Evolutionary conservation across 2,329 filamentous ascomycete species (phyloP).

Genomic region (Hymenoscyphus infarciens): DNA sequence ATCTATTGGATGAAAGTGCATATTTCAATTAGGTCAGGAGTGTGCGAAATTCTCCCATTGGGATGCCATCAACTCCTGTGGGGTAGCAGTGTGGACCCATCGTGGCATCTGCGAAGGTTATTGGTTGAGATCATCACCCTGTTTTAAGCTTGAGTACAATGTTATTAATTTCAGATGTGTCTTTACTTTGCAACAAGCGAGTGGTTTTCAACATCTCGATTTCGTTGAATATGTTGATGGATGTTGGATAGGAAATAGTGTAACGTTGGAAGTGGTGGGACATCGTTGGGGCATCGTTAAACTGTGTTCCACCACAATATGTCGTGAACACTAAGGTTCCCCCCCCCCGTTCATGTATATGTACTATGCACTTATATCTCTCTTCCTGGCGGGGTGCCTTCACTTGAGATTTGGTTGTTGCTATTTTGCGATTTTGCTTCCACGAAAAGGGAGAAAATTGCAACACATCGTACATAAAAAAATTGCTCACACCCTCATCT

Average conservation of each 20-base stretch:
- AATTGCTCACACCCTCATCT: background rate
- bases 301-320: too few species aligned
- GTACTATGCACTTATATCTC: too few species aligned
- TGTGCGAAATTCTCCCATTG: background rate
- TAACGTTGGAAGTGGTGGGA: too few species aligned
- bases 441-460: background rate
- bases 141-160: too few species aligned
- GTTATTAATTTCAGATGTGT: too few species aligned
- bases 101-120: background rate
- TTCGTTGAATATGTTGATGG: too few species aligned
- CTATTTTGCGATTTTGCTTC: background rate
- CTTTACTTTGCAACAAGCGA: too few species aligned
- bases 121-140: too few species aligned
- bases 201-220: too few species aligned
- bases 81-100: background rate
- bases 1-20: background rate
- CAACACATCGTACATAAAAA: background rate
- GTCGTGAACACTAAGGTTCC: background rate
- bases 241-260: too few species aligned
- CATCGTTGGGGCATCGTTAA: too few species aligned
- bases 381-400: background rate
- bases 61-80: background rate
- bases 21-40: background rate
- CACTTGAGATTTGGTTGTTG: background rate
- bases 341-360: background rate